phyloP scores from a whole-genome alignment of 1,284 basidiomycete species.

The Thelephora terrestris region DNA sequence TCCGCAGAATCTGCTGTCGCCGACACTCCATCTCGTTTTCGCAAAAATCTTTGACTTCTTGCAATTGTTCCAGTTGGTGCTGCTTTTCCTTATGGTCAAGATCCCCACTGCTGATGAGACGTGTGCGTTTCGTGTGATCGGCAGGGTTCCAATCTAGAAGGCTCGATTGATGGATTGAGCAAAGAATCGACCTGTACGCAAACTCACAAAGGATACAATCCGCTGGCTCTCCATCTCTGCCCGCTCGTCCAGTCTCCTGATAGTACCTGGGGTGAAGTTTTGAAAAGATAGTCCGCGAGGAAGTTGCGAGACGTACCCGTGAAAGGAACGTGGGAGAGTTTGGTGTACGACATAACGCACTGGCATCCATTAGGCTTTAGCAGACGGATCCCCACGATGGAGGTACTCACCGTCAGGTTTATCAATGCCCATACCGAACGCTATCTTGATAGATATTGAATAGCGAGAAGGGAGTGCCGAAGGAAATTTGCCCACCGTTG shows the following conservation, averaged over 20 bases:
- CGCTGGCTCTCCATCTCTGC: conserved; percentile 62
- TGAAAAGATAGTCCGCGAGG: conserved; percentile 4
- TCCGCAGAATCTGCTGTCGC: conserved; percentile 72
- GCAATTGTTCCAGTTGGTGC: conserved; percentile 45
- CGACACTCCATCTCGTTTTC: conserved; percentile 80
- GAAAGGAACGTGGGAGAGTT: conserved; percentile 57
- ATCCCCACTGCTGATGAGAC: conserved; percentile 43
- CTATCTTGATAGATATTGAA: conserved; percentile 28
- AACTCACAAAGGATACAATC: conserved; percentile 49
- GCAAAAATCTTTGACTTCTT: conserved; percentile 67
- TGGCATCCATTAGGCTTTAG: conserved; percentile 15
- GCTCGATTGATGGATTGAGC: background rate
- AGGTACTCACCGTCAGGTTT: conserved; percentile 58
- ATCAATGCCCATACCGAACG: conserved; percentile 98
- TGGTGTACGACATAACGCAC: conserved; percentile 77
- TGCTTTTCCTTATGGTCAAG: conserved; percentile 39
- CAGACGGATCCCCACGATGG: background rate
- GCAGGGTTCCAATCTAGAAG: conserved; percentile 41
- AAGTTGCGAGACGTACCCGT: conserved; percentile 33
- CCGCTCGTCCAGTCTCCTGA: conserved; percentile 82
- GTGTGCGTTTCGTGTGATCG: conserved; percentile 41
- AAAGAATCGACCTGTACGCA: background rate
- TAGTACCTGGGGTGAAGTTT: conserved; percentile 42
- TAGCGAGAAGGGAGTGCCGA: conserved; percentile 1
- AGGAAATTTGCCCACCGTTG: conserved; percentile 50